Evolutionary conservation across 768 basidiomycete genomes (phyloP).

Genomic region (Tricholoma terreum): DNA sequence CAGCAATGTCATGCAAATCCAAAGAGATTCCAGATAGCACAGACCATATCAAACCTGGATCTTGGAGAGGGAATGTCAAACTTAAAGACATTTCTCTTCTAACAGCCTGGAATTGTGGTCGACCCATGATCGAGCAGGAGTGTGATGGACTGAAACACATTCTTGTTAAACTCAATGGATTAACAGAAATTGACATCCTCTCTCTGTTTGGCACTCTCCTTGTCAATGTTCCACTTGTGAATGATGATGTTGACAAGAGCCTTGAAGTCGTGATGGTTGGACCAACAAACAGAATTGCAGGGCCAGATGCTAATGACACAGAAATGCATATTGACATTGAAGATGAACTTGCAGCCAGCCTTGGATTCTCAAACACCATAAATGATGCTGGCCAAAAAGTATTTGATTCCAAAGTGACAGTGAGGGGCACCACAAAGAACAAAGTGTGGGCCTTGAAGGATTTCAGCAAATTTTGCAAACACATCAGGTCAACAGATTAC

Average conservation of each 20-base stretch:
- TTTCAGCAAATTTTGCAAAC: slow-evolving; percentile 1
- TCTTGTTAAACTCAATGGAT: not conserved
- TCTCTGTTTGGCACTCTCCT: slow-evolving; percentile 9
- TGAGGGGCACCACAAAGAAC: not conserved
- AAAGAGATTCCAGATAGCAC: slow-evolving; percentile 16
- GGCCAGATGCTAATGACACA: too few relatives aligned
- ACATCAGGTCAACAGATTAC: slow-evolving; percentile 2
- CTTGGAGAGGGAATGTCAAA: slow-evolving; percentile 30
- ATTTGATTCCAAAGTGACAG: not conserved
- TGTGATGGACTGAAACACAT: slow-evolving; percentile 1
- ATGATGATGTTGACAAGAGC: not conserved
- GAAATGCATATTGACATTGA: too few relatives aligned
- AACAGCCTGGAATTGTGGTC: slow-evolving; percentile 28
- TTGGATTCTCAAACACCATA: too few relatives aligned
- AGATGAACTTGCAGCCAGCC: not conserved
- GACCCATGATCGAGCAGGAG: slow-evolving; percentile 14
- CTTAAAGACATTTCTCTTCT: slow-evolving; percentile 22
- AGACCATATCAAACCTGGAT: slow-evolving; percentile 35
- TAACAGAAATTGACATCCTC: slow-evolving; percentile 7
- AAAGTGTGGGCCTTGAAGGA: not conserved
- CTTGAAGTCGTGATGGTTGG: not conserved
- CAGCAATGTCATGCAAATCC: slow-evolving; percentile 20
- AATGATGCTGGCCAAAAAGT: not conserved
- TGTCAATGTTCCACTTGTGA: not conserved
- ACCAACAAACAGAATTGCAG: too few relatives aligned